phyloP scores from a whole-genome alignment of 1,284 basidiomycete genomes.

The Rhodofomes roseus region DNA sequence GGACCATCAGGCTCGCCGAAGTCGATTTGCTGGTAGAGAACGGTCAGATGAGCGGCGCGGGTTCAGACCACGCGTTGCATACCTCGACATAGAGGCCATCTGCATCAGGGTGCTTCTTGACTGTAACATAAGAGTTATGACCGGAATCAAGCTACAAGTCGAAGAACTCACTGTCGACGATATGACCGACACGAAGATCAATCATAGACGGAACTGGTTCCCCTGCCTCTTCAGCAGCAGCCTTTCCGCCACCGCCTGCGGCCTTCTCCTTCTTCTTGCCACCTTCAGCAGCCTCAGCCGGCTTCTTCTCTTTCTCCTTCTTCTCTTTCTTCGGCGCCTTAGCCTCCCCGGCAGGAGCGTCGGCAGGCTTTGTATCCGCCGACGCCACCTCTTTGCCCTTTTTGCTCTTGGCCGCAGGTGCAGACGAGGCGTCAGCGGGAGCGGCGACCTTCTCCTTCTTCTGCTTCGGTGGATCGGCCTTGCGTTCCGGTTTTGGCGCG shows the following conservation, averaged over 20 bases:
- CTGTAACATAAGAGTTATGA: conserved; percentile 35
- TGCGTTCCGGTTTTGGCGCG: conserved; percentile 73
- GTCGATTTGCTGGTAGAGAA: conserved; percentile 75
- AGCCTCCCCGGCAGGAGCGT: conserved; percentile 27
- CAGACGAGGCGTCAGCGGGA: conserved; percentile 19
- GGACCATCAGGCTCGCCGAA: conserved; percentile 92
- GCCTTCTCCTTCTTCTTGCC: conserved; percentile 38
- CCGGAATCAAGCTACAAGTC: not conserved
- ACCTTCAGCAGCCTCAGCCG: conserved; percentile 29
- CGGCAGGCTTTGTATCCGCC: conserved; percentile 17
- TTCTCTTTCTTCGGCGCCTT: conserved; percentile 43
- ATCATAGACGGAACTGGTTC: conserved; percentile 91
- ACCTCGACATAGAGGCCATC: conserved; percentile 91
- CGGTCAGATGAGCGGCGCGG: conserved; percentile 1
- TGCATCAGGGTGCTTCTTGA: conserved; percentile 92
- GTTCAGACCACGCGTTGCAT: conserved; percentile 12
- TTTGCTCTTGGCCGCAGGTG: conserved; percentile 21
- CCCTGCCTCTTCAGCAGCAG: conserved; percentile 53
- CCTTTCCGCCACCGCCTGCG: conserved; percentile 33
- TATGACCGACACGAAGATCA: conserved; percentile 87
- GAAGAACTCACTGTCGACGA: conserved; percentile 76
- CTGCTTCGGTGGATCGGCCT: conserved; percentile 61
- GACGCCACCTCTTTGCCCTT: conserved; percentile 23
- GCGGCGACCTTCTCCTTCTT: conserved; percentile 76
- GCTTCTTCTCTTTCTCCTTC: conserved; percentile 44